Base-by-base conservation (phyloP, 2,329 filamentous ascomycete genomes). In the Aspergillus quadrilineatus region DNA sequence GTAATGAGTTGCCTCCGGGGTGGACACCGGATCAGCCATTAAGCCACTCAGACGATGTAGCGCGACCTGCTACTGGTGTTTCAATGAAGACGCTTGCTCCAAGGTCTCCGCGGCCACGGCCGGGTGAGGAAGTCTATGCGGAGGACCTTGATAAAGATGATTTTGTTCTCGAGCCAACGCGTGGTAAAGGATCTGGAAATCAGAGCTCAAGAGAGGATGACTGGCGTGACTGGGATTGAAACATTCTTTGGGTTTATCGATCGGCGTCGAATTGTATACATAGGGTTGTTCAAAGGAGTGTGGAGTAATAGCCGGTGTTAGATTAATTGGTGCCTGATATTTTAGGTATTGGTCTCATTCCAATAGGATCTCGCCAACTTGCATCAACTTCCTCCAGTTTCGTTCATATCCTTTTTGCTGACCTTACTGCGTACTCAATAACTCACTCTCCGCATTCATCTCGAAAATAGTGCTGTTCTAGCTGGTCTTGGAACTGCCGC, bases 51-150 rank as follows among this genome's bases (percentile, higher is more conserved):
- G 53, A 60, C 32, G 56, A 66, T 8, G 60, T 66, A 2, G 71
- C 74, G 3, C 70, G 70, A 14, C 73, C 74, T 4, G 61, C 67
- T 7, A 75, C 74, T 1, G 74, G 73, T 2, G 71, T 77, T 3
- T 77, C 75, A 2, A 75, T 77, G 73, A 72, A 74, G 59, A 77
- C 75, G 0, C 64, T 77, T 36, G 65, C 69, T 3, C 74, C 74
- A 1, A 68, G 69, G 58, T 77, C 75, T 6, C 73, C 74, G 9
- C 67, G 73, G 1, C 67, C 67, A 2, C 60, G 70, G 28, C 69
- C 70, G 8, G 71, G 69, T 0, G 71, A 75, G 47, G 71, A 66
- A 39, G 70, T 71, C 50, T 69, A 65, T 43, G 72, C 73, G 6
- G 69, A 69, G 15, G 65, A 68, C 7, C 9, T 59, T n/a, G 67